Percentiles rank a stretch among this genome's conserved stretches.
Conservation (phyloP, 2,329 filamentous ascomycete species). For the Chrysoporthe cubensis region DNA sequence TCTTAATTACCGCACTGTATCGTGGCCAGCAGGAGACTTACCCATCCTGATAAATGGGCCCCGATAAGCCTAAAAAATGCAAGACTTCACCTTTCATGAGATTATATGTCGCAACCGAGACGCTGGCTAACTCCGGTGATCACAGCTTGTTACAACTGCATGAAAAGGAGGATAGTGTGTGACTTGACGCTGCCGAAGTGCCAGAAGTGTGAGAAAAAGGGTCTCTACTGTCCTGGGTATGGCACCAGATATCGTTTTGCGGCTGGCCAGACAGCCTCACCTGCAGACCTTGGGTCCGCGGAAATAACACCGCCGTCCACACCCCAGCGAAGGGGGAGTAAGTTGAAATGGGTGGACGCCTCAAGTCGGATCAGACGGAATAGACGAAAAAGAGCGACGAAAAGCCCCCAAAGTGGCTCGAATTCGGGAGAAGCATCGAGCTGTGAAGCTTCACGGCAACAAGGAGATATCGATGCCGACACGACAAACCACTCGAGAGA, state of each 20-base stretch:
- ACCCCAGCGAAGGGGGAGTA: slow-evolving; percentile 1
- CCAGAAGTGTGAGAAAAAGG: slow-evolving; percentile 26
- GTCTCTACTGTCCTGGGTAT: slow-evolving; percentile 27
- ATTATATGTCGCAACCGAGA: not conserved
- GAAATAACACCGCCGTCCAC: not conserved
- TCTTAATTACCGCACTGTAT: not conserved
- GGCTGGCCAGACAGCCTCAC: slow-evolving; percentile 8
- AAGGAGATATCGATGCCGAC: not conserved
- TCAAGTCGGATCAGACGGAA: slow-evolving; percentile 7
- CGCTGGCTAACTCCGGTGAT: not conserved
- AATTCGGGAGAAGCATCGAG: not conserved
- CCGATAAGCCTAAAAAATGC: slow-evolving; percentile 26
- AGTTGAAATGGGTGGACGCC: slow-evolving; percentile 23
- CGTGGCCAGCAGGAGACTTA: not conserved
- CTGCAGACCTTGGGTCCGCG: slow-evolving; percentile 4
- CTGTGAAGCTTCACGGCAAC: not conserved
- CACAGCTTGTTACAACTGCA: slow-evolving; percentile 27
- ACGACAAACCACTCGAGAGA: not conserved
- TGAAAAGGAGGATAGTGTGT: slow-evolving; percentile 28
- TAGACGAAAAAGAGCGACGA: not conserved
- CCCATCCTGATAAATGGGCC: slow-evolving; percentile 4
- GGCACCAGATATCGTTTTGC: slow-evolving; percentile 27
- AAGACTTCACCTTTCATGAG: not conserved
- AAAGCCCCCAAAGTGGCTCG: not conserved
- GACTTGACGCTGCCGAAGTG: slow-evolving; percentile 25